Percentiles rank a stretch among this genome's conserved stretches.
phyloP scores from a whole-genome alignment of 2,329 filamentous ascomycete species.

The Pseudogymnoascus sp. region DNA sequence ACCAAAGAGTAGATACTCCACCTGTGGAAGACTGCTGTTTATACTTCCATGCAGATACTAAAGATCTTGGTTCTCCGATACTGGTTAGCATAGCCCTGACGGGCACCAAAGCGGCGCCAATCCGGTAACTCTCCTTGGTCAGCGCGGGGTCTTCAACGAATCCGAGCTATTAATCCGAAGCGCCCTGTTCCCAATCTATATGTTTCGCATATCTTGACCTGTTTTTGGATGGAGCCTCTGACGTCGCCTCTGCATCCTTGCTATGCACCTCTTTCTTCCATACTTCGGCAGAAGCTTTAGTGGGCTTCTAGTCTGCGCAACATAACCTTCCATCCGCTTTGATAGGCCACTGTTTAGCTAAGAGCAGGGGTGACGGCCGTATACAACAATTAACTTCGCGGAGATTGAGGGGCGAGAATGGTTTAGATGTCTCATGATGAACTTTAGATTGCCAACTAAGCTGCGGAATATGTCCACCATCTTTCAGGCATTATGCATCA shows the following conservation, averaged over 20 bases:
- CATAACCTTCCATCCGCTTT: not conserved
- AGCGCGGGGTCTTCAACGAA: slow-evolving; percentile 4
- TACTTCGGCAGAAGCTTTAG: slow-evolving; percentile 11
- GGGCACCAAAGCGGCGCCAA: slow-evolving; percentile 6
- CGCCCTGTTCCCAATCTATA: not conserved
- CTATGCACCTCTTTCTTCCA: not conserved
- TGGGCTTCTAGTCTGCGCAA: not conserved
- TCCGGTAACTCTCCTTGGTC: not conserved
- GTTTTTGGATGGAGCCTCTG: slow-evolving; percentile 2
- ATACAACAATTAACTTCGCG: slow-evolving; percentile 1
- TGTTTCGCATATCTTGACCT: not conserved
- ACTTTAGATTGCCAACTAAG: slow-evolving; percentile 6
- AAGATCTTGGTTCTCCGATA: slow-evolving; percentile 1
- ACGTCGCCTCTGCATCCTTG: not conserved
- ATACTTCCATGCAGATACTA: slow-evolving; percentile 3
- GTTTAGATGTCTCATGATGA: slow-evolving; percentile 7
- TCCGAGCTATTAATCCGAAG: slow-evolving; percentile 3
- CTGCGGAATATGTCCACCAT: not conserved
- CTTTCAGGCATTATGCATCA: slow-evolving; percentile 10
- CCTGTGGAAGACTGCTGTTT: not conserved
- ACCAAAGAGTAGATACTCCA: not conserved
- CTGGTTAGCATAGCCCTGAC: slow-evolving; percentile 6
- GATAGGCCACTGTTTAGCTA: not conserved
- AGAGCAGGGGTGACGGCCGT: not conserved
- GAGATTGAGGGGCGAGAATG: slow-evolving; percentile 4